Evolutionary conservation across 768 basidiomycete species (phyloP).

Genomic region (Ephemerocybe angulata): DNA sequence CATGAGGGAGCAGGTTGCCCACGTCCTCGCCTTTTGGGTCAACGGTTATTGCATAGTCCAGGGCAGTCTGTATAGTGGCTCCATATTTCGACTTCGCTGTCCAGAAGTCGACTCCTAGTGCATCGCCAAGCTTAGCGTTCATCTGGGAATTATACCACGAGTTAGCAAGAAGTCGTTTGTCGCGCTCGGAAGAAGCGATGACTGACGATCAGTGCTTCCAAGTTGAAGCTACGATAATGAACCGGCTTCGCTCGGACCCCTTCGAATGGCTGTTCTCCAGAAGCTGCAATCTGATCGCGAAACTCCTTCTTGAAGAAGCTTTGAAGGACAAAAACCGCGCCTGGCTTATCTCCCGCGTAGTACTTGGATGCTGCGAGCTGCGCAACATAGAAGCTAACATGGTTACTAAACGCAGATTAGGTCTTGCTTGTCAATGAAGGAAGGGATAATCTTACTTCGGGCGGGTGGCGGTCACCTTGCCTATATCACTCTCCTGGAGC

Average conservation of each 20-base stretch:
- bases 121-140: constrained; percentile 51
- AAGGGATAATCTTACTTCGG: constrained; percentile 42
- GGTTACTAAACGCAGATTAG: constrained; percentile 39
- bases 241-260: constrained; percentile 50
- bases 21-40: constrained; percentile 40
- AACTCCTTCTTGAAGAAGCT: constrained; percentile 41
- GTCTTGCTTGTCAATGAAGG: not conserved
- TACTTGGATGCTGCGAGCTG: constrained; percentile 44
- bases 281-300: constrained; percentile 44
- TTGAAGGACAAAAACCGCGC: constrained; percentile 36
- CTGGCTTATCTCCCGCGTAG: constrained; percentile 35
- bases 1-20: constrained; percentile 42
- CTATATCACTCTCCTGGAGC: constrained; percentile 42
- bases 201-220: constrained; percentile 55
- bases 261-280: constrained; percentile 59
- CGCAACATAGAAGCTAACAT: constrained; percentile 45
- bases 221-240: constrained; percentile 58
- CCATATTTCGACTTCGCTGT: constrained; percentile 41
- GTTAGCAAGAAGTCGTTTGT: no score
- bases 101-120: constrained; percentile 49
- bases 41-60: constrained; percentile 43
- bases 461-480: constrained; percentile 35
- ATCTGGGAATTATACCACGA: constrained; percentile 29
- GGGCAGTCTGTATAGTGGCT: constrained; percentile 49
- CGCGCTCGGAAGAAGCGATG: not conserved